phyloP scores from a whole-genome alignment of 2,329 filamentous ascomycete genomes.

The Neofusicoccum laricinum region DNA sequence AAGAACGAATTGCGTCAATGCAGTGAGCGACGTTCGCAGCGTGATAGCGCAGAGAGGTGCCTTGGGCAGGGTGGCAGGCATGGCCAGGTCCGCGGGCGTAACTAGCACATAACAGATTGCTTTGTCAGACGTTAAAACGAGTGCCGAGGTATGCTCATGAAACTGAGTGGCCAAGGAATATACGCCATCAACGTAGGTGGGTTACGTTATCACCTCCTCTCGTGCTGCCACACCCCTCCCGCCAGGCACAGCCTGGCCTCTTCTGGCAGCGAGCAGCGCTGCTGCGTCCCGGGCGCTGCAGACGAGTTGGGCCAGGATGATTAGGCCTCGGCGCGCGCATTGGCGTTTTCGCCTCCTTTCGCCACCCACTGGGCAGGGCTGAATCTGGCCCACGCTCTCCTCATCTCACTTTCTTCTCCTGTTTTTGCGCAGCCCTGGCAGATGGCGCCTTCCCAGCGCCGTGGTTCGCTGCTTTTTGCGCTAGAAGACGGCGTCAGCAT shows the following conservation, averaged over 20 bases:
- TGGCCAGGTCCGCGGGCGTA: too few relatives aligned
- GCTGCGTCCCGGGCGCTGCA: not conserved
- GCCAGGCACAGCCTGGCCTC: not conserved
- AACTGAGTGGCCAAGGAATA: too few relatives aligned
- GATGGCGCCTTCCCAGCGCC: conserved; percentile 1
- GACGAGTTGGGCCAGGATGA: not conserved
- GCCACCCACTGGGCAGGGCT: conserved; percentile 11
- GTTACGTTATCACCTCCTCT: too few relatives aligned
- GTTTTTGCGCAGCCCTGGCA: conserved; percentile 10
- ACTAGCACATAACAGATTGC: too few relatives aligned
- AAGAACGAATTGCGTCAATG: too few relatives aligned
- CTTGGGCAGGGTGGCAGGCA: too few relatives aligned
- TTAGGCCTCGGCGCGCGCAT: not conserved
- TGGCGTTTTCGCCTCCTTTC: not conserved
- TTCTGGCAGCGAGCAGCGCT: not conserved
- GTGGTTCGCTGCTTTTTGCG: conserved; percentile 14
- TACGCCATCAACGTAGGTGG: too few relatives aligned
- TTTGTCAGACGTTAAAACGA: too few relatives aligned
- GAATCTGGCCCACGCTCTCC: conserved; percentile 7
- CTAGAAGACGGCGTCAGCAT: conserved; percentile 16
- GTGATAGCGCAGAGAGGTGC: too few relatives aligned
- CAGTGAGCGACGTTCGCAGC: too few relatives aligned
- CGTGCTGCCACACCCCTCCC: not conserved
- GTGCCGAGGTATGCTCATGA: too few relatives aligned
- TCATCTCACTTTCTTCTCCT: conserved; percentile 14